Evolutionary conservation across 352 stramenopile species (phyloP), one percentile per base, ranked within the genome.

Genomic region (Peronospora farinosa): DNA sequence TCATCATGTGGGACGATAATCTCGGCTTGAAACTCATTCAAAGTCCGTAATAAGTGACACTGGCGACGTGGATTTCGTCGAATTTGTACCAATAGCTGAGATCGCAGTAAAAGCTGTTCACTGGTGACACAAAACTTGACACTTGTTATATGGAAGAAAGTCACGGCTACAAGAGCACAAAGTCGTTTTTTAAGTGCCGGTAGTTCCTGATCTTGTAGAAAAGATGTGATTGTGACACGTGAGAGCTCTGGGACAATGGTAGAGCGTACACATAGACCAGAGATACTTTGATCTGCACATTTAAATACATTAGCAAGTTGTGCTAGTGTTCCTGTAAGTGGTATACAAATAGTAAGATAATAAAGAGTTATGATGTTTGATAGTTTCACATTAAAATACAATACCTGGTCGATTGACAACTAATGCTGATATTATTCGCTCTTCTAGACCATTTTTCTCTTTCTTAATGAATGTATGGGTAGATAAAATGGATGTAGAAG

Each of bases 121-220:
- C 78, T 85, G 43, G 75, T 54, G 17, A 86, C 56, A 27, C 75
- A 87, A 23, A 78, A 81, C 15, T 59, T 57, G 60, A 80, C 65
- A 16, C 70, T 84, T 27, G 78, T 90, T 42, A 88, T 67, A 47
- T 90, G 78, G 66, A 87, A 86, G 51, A 90, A 90, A 11, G 78
- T 86, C 40, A 90, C 63, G 44, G 62, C 73, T 40, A 90, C 78
- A 2, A 90, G 70, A 17, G 76, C 62, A 1, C 69, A 61, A 19
- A 88, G 70, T 0, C 76, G 69, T 30, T 72, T 79, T 54, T 86
- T 71, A 27, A 90, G 64, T 19, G 57, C 56, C 11, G 59, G 47
- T n/a, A 86, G 47, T 36, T 87, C 78, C 1, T 53, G 57, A 27
- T 86, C 68, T 7, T 51, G 58, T 38, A 88, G 49, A n/a, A 68